Base-by-base conservation (phyloP, 768 basidiomycete genomes). In the Hypholoma fasciculare region DNA sequence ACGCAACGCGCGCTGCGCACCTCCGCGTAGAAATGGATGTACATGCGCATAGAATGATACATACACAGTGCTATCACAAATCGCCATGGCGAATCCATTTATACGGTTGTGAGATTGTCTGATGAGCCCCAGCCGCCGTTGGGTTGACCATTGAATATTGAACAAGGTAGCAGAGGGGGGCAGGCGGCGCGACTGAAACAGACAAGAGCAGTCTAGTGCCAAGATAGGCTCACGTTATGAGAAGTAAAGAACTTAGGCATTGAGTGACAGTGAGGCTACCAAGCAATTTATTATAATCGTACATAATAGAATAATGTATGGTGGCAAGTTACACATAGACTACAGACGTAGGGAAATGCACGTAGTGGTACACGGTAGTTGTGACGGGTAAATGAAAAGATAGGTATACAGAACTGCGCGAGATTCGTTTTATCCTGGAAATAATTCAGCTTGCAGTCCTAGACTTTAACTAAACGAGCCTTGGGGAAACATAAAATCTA, bases 291-390 rank as follows among this genome's bases (percentile, higher is more conserved):
- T 52, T 42, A 52, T 52, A 42, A 19, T 40, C 17, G 39, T 52
- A 52, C 51, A 52, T 38, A 23, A 37, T 52, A 42, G 23, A n/a
- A 52, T 26, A 38, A 7, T 38, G 9, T 37, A 12, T 19, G 38
- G 13, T 26, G 51, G 23, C 16, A 9, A 20, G 20, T 42, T 34
- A 49, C 38, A 52, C 17, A 23, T 42, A 16, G 39, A 42, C 39
- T n/a, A 42, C 30, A 52, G 37, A 51, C 37, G 37, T 37, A 30
- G 51, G 16, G 16, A 9, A 38, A 47, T 46, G 54, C 54, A 38
- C 8, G 47, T 17, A 38, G 34, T 54, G n/a, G 44, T 47, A 54
- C 44, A 54, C 36, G 54, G 34, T 54, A 54, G 46, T 27, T 23
- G 14, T 48, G 27, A 20, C 13, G 47, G 47, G 16, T n/a, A 23